Conservation (phyloP, 1,284 basidiomycete species). For the Cutaneotrichosporon mucoides region DNA sequence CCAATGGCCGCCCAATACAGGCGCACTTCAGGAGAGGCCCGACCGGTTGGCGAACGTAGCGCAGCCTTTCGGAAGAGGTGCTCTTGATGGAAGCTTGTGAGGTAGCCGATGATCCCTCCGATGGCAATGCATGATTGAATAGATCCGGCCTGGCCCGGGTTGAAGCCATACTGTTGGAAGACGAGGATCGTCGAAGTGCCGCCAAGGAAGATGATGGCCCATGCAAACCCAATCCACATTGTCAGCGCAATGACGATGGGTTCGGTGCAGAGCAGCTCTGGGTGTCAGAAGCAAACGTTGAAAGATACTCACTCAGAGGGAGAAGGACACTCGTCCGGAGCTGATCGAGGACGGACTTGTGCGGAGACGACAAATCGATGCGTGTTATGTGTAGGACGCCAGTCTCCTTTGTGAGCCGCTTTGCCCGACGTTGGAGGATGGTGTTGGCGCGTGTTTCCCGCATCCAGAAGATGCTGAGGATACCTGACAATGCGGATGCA, state of each 20-base stretch:
- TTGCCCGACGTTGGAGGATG: constrained; percentile 48
- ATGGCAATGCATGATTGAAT: constrained; percentile 35
- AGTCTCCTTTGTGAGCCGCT: constrained; percentile 45
- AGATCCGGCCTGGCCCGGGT: constrained; percentile 29
- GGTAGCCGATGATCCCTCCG: constrained; percentile 67
- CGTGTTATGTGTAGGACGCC: constrained; percentile 43
- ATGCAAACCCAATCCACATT: constrained; percentile 50
- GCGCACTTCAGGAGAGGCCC: constrained; percentile 50
- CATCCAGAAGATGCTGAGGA: constrained; percentile 40
- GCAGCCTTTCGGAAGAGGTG: constrained; percentile 31
- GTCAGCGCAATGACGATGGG: constrained; percentile 50
- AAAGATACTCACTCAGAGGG: constrained; percentile 35
- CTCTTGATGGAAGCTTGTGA: constrained; percentile 57
- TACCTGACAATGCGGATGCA: constrained; percentile 26
- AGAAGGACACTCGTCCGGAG: constrained; percentile 40
- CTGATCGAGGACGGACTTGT: constrained; percentile 34
- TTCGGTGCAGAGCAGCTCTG: constrained; percentile 48
- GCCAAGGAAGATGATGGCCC: constrained; percentile 41
- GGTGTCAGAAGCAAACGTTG: neutral
- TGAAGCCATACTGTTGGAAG: constrained; percentile 39
- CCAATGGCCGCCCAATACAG: constrained; percentile 49
- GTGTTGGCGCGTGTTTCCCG: constrained; percentile 49
- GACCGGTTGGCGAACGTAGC: constrained; percentile 29
- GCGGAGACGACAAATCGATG: constrained; percentile 32
- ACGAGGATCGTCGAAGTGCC: constrained; percentile 36